Evolutionary conservation across 805 yeast genomes (phyloP), one percentile per base, ranked within the genome.

Genomic region (Starmerella etchellsii): DNA sequence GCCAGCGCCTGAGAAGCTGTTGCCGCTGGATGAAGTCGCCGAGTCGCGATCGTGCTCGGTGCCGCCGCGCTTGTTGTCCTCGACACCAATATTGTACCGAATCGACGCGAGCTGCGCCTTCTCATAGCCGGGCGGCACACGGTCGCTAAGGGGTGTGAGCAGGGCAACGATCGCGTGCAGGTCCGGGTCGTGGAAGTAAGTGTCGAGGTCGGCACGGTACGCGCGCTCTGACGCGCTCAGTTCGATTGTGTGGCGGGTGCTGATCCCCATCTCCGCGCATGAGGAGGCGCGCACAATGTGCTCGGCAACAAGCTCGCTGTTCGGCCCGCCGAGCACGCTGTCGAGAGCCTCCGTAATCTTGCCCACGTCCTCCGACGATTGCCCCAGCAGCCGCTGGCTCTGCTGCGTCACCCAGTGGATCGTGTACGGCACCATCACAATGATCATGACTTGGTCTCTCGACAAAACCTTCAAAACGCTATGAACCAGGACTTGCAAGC

Each of bases 31-130:
- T 7, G 21, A 4, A 4, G 32, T 30, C 11, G 20, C 21, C 14
- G 14, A 13, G n/a, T 27, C n/a, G 14, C 7, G 7, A 14, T 10
- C 25, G 15, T 19, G n/a, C 15, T 19, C 24, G 16, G 7, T 14
- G 13, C 20, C 13, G 21, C 21, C 16, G 7, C 13, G 8, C 4
- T 18, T 10, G 30, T 15, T 6, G 24, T 39, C 18, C 20, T 42
- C 21, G 25, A 42, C 24, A 23, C 51, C 47, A 16, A 47, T 31
- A 24, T 39, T 47, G 35, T 49, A 49, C 15, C 53, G 37, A 34
- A 49, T 42, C 13, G 49, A 40, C n/a, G 46, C 40, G 13, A 49
- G 32, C 36, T 49, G 53, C 26, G 53, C 50, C 25, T 42, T 47
- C 25, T 49, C 51, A 42, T 43, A 47, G 11, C 40, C 47, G 18